These are phyloP conservation scores for Rhynchosporium graminicola DNA, from an alignment of 2,329 filamentous ascomycete species.

Conservation along the genomic window DNA sequence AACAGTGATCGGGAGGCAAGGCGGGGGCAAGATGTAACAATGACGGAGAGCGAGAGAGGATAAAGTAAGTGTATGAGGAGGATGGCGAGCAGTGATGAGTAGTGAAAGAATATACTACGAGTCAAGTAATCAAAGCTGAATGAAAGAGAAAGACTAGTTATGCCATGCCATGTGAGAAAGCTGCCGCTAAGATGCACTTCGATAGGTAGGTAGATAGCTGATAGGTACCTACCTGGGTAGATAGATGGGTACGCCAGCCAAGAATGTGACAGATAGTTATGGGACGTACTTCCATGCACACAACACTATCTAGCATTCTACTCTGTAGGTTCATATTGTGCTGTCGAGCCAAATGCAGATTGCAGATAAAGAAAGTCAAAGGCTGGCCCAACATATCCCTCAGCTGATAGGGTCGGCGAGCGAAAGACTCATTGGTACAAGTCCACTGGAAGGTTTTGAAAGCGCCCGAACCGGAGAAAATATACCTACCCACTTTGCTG, in stretches of 20 bases:
- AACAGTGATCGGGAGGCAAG: neutral
- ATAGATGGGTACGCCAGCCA: neutral
- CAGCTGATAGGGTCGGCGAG: neutral
- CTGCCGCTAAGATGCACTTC: neutral
- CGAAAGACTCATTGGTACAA: neutral
- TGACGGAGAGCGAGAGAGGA: slow-evolving; percentile 7
- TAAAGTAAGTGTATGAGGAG: slow-evolving; percentile 1
- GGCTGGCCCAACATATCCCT: neutral
- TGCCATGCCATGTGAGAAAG: slow-evolving; percentile 9
- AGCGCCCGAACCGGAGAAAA: slow-evolving; percentile 11
- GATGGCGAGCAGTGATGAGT: neutral
- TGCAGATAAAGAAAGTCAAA: no score
- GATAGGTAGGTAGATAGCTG: neutral
- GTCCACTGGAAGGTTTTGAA: slow-evolving; percentile 6
- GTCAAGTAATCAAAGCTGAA: slow-evolving; percentile 17
- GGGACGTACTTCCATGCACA: no score
- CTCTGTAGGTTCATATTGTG: no score
- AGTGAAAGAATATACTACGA: slow-evolving; percentile 13
- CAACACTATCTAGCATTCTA: no score
- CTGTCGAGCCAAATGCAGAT: no score
- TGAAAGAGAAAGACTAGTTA: neutral
- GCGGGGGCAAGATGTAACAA: neutral
- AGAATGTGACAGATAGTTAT: slow-evolving; percentile 1
- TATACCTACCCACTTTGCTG: neutral
- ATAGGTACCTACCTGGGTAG: neutral